These are phyloP conservation scores for Ceraceosorus guamensis DNA, from an alignment of 1,284 basidiomycete species.

Conservation along the genomic window DNA sequence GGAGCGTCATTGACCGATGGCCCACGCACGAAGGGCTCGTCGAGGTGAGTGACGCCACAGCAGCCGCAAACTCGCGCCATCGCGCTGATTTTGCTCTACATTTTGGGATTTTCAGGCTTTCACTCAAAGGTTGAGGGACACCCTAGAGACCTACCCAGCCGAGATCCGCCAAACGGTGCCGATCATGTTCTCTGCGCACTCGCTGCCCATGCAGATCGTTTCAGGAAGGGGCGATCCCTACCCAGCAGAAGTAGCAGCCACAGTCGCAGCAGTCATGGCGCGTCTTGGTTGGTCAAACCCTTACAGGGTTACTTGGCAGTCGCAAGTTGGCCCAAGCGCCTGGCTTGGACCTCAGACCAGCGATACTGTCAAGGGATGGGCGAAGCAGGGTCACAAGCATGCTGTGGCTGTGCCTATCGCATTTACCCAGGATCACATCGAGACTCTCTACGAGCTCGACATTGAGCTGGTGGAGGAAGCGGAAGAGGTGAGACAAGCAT, in stretches of 20 bases:
- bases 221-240: slow-evolving; percentile 84
- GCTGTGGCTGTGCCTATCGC: slow-evolving; percentile 90
- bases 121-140: slow-evolving; percentile 74
- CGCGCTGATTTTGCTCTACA: background rate
- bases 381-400: slow-evolving; percentile 75
- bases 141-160: slow-evolving; percentile 69
- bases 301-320: slow-evolving; percentile 95
- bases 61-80: background rate
- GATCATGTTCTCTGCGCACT: slow-evolving; percentile 93
- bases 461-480: slow-evolving; percentile 88
- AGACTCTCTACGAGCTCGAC: slow-evolving; percentile 95
- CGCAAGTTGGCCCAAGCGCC: slow-evolving; percentile 89
- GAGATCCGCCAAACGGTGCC: slow-evolving; percentile 66
- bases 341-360: slow-evolving; percentile 98
- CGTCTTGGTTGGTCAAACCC: slow-evolving; percentile 44
- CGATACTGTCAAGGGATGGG: slow-evolving; percentile 84
- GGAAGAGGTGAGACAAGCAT: slow-evolving; percentile 72
- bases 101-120: slow-evolving; percentile 61
- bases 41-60: slow-evolving; percentile 55
- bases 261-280: slow-evolving; percentile 53
- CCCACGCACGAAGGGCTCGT: slow-evolving; percentile 88
- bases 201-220: slow-evolving; percentile 67
- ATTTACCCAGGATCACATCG: slow-evolving; percentile 98
- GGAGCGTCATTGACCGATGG: slow-evolving; percentile 98
- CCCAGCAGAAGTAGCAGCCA: slow-evolving; percentile 86